Evolutionary conservation across 2,329 filamentous ascomycete genomes (phyloP), one percentile per base, ranked within the genome.

Genomic region (Cytospora leucostoma): DNA sequence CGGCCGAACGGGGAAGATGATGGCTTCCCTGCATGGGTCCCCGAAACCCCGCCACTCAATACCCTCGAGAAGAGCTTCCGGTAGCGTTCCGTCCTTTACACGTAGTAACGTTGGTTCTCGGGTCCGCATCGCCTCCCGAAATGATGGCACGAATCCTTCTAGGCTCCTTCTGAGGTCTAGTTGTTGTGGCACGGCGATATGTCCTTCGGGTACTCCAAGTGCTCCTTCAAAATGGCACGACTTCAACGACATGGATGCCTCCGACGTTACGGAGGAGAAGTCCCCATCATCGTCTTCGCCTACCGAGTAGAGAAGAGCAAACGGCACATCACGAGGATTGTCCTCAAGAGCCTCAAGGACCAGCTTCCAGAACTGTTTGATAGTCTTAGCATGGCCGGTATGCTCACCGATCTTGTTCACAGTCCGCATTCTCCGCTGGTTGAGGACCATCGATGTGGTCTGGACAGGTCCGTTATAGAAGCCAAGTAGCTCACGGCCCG

Each of bases 1-100:
- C 3, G 74, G 83, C 61, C 87, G 84, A 12, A 89, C 84, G 0
- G 86, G 86, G 68, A 85, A 85, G 13, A 88, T 80, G 12, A 88
- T 81, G 13, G 86, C 83, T 21, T 84, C 76, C 3, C 78, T 77
- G 57, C 83, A 85, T 3, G 80, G 75, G 63, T 87, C 81, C 12
- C 81, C 81, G 66, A 86, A 85, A 3, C 84, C 83, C 57, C 82
- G 76, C 75, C 79, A 82, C 3, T 69, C 73, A 44, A 88, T 78
- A 3, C 82, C 83, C 38, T 83, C 77, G 58, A 87, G 76, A 65
- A 88, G 74, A 27, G 76, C 73, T 19, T 76, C 69, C 7, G 85
- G 83, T 6, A 88, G 74, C 21, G 84, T 84, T 3, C 78, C 79
- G 61, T 76, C 71, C 12, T 70, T 60, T 4, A 71, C 71, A 44